Evolutionary conservation across 805 yeast species (phyloP).

Genomic region (Myxozyma mucilagina): DNA sequence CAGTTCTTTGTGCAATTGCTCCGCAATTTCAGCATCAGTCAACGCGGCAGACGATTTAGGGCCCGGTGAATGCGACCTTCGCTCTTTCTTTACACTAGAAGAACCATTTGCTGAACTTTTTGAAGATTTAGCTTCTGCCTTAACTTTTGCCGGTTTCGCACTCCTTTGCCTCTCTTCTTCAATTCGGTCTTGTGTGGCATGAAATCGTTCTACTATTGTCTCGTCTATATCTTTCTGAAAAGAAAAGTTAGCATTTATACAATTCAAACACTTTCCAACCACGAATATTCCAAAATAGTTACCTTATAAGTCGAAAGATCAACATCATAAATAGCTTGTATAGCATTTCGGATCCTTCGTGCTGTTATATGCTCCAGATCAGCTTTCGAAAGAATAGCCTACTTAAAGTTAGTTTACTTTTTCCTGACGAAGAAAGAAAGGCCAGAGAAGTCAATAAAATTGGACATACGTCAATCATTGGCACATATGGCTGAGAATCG

Average conservation of each 20-base stretch:
- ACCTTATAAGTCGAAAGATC: conserved; percentile 51
- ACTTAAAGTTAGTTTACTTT: background rate
- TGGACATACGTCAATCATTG: conserved; percentile 15
- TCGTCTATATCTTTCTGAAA: conserved; percentile 58
- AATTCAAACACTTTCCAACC: background rate
- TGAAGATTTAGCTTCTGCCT: background rate
- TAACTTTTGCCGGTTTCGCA: background rate
- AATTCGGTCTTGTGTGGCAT: conserved; percentile 48
- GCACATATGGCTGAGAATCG: conserved; percentile 13
- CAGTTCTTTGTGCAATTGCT: conserved; percentile 21
- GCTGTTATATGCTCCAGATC: conserved; percentile 70
- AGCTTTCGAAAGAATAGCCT: conserved; percentile 73
- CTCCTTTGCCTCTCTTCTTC: conserved; percentile 24
- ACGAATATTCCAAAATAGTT: background rate
- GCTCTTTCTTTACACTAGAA: background rate
- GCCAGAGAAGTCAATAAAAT: background rate
- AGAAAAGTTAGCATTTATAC: background rate
- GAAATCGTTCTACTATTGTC: conserved; percentile 59
- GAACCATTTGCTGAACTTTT: background rate
- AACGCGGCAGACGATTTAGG: conserved; percentile 26
- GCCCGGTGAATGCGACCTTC: background rate
- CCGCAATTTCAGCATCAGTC: conserved; percentile 26
- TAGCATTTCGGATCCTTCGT: conserved; percentile 65
- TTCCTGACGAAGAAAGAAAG: background rate
- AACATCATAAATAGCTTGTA: conserved; percentile 65